Base-by-base conservation (phyloP, 1,284 basidiomycete species). In the Pseudozyma tsukubaensis region DNA sequence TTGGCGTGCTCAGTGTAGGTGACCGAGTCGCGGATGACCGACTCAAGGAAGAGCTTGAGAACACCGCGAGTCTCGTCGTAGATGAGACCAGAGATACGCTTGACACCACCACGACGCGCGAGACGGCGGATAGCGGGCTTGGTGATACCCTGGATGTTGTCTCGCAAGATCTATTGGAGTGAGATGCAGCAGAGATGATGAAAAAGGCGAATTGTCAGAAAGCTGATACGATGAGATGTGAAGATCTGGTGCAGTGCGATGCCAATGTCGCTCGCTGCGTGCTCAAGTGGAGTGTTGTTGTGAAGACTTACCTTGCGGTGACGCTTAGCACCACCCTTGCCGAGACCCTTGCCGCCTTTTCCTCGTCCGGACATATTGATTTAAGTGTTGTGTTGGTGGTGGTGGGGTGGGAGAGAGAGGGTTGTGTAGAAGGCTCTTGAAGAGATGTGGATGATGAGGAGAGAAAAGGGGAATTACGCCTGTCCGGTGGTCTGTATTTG, bases 1-100 rank as follows among this genome's bases (percentile, higher is more conserved):
- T 95, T 95, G 70, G 94, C 93, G 88, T 96, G 94, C 86, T 95
- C 93, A 72, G 93, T 95, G 90, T 95, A 94, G 75, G 90, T 91
- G 84, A 93, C 91, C 44, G 91, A 91, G 87, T 93, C 94, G 81
- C 93, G 92, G 85, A 95, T 94, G 84, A 94, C 92, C 89, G 86
- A 86, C 87, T 90, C 88, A 61, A 91, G 88, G 88, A 91, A 91
- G 85, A 91, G 90, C 88, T 91, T 92, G 85, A 93, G 88, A 50
- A 92, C 91, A 87, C 91, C 90, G 78, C 94, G 92, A 72, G 93
- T 95, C 90, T 94, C 94, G 86, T 94, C 93, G 87, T 95, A 94
- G 88, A 96, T 94, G 78, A 95, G 89, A 85, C 93, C 93, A 59
- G 92, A 94, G 77, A 84, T 84, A 80, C 83, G 83, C 79, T 84